Evolutionary conservation across 805 yeast genomes (phyloP).

Genomic region (Zygotorulaspora danielsina): DNA sequence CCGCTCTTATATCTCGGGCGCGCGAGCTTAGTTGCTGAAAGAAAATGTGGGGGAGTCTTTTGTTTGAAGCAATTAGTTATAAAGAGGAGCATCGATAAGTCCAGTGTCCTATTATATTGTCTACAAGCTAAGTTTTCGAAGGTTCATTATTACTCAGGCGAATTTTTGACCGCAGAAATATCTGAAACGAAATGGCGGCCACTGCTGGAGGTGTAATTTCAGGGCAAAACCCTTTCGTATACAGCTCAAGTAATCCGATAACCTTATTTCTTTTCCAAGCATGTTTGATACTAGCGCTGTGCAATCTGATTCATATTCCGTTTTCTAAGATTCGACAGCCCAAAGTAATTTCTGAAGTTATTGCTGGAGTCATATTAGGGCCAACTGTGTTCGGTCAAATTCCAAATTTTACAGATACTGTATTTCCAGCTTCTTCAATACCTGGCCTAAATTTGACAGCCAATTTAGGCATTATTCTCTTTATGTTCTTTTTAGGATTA

Average conservation of each 20-base stretch:
- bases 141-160: too few relatives aligned
- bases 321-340: constrained; percentile 65
- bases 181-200: too few relatives aligned
- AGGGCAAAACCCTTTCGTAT: constrained; percentile 66
- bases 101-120: too few relatives aligned
- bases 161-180: too few relatives aligned
- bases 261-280: constrained; percentile 70
- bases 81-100: too few relatives aligned
- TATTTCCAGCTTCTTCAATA: constrained; percentile 61
- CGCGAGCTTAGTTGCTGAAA: too few relatives aligned
- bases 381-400: constrained; percentile 72
- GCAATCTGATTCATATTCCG: constrained; percentile 59
- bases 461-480: constrained; percentile 68
- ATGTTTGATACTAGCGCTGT: constrained; percentile 52
- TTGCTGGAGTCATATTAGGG: constrained; percentile 70
- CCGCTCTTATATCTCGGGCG: too few relatives aligned
- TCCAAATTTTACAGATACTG: constrained; percentile 58
- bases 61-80: too few relatives aligned
- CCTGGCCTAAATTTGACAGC: constrained; percentile 65
- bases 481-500: constrained; percentile 71
- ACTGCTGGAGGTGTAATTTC: constrained; percentile 63
- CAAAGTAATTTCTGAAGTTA: constrained; percentile 74
- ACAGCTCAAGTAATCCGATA: constrained; percentile 54
- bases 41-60: too few relatives aligned
- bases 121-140: too few relatives aligned